phyloP scores from a whole-genome alignment of 345 rosid genomes.

The Physaria fendleri region DNA sequence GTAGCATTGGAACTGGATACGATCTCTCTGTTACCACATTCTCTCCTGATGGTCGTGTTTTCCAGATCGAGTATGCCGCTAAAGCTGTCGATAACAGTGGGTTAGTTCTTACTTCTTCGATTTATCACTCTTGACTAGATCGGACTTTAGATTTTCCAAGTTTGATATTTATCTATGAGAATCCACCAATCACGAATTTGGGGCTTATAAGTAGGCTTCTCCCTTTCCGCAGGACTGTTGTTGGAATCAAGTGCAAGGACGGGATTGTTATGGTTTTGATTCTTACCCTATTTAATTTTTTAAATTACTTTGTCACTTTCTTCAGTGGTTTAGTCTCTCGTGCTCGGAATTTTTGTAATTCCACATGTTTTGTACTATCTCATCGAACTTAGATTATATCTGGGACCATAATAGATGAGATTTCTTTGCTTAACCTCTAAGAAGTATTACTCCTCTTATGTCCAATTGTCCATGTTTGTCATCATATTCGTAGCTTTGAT shows the following conservation, averaged over 20 bases:
- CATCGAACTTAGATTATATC: no score
- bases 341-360: not conserved
- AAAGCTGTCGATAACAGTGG: constrained; percentile 99
- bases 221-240: no score
- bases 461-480: not conserved
- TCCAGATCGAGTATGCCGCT: constrained; percentile 99
- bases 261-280: constrained; percentile 83
- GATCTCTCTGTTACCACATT: constrained; percentile 99
- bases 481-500: not conserved
- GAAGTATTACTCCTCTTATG: no score
- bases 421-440: not conserved
- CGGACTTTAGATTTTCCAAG: no score
- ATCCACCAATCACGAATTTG: no score
- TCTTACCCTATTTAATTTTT: not conserved
- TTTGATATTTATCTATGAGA: no score
- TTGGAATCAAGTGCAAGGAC: constrained; percentile 97
- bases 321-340: not conserved
- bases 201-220: no score
- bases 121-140: no score
- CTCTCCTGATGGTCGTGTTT: constrained; percentile 99
- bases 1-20: constrained; percentile 98
- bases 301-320: not conserved
- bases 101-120: no score
- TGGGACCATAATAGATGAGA: no score
- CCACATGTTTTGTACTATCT: no score